Evolutionary conservation across 2,329 filamentous ascomycete genomes (phyloP).

Genomic region (Graphilbum fragrans): DNA sequence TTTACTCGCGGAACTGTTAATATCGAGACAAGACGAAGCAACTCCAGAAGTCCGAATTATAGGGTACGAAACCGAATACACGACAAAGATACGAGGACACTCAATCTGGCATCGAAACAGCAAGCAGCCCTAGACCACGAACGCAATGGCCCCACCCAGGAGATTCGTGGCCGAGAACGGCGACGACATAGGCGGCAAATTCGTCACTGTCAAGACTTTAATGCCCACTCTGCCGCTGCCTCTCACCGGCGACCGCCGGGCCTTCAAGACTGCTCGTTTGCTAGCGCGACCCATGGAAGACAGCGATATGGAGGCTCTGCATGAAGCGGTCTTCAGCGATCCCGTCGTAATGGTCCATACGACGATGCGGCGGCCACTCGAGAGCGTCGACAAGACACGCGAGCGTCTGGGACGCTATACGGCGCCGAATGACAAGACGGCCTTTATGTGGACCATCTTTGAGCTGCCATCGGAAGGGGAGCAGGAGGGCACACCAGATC

Average conservation of each 20-base stretch:
- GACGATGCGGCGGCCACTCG: conserved; percentile 25
- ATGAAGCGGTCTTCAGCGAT: conserved; percentile 41
- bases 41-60: too few relatives aligned
- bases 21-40: too few relatives aligned
- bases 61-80: too few relatives aligned
- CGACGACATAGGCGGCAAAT: too few relatives aligned
- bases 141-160: too few relatives aligned
- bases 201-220: too few relatives aligned
- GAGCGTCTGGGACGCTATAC: conserved; percentile 26
- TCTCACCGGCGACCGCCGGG: conserved; percentile 22
- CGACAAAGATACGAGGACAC: too few relatives aligned
- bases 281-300: conserved; percentile 36
- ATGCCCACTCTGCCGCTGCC: conserved; percentile 31
- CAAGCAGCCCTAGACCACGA: too few relatives aligned
- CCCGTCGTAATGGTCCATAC: conserved; percentile 54
- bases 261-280: conserved; percentile 39
- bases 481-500: conserved; percentile 8
- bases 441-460: conserved; percentile 46
- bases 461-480: conserved; percentile 22
- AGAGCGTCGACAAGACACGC: conserved; percentile 29
- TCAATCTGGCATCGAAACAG: too few relatives aligned
- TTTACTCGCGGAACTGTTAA: too few relatives aligned
- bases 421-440: conserved; percentile 34
- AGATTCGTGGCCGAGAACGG: too few relatives aligned
- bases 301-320: conserved; percentile 36